phyloP scores from a whole-genome alignment of 2,329 filamentous ascomycete species.

The Periconia sp. region DNA sequence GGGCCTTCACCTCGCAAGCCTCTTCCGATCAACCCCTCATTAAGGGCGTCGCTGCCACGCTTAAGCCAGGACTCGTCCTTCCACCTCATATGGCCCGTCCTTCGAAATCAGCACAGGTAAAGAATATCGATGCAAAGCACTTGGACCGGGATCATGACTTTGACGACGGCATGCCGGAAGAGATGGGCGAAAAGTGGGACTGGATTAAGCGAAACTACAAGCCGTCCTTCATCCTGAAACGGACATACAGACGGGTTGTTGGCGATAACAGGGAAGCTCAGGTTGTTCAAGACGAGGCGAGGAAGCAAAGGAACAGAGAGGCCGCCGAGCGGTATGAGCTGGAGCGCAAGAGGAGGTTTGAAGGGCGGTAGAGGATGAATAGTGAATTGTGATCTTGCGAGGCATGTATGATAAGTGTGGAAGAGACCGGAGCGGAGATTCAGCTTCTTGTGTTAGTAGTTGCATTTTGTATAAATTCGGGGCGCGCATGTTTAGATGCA shows the following conservation, averaged over 20 bases:
- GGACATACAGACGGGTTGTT: slow-evolving; percentile 14
- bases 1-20: not conserved
- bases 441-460: not conserved
- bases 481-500: no score
- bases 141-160: slow-evolving; percentile 2
- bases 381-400: not conserved
- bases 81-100: slow-evolving; percentile 26
- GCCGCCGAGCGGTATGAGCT: slow-evolving; percentile 30
- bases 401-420: slow-evolving; percentile 25
- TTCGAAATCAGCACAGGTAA: not conserved
- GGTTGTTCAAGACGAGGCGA: slow-evolving; percentile 16
- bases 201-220: slow-evolving; percentile 31
- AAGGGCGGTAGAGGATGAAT: slow-evolving; percentile 21
- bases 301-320: slow-evolving; percentile 29
- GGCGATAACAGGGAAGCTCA: slow-evolving; percentile 16
- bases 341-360: slow-evolving; percentile 29
- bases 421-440: not conserved
- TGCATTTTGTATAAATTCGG: no score
- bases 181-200: slow-evolving; percentile 19
- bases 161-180: slow-evolving; percentile 1
- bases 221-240: slow-evolving; percentile 18
- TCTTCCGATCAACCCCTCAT: slow-evolving; percentile 10
- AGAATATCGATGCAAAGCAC: not conserved
- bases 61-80: slow-evolving; percentile 24
- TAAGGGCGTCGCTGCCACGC: slow-evolving; percentile 19